phyloP scores from a whole-genome alignment of 768 basidiomycete genomes.

The Leccinum fibrillosum region DNA sequence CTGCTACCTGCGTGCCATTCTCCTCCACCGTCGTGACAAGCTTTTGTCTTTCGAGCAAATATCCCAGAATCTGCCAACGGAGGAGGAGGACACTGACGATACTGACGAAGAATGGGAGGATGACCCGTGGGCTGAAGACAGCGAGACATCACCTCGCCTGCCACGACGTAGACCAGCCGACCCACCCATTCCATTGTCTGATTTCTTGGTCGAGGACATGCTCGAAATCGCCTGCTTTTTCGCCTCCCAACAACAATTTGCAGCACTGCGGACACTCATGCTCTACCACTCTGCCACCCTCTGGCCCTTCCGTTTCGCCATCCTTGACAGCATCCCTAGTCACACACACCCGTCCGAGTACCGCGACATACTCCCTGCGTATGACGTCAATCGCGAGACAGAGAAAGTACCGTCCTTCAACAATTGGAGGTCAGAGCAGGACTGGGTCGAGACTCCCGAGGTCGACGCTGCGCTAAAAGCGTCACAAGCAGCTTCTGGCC shows the following conservation, averaged over 20 bases:
- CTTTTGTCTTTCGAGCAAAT: constrained; percentile 73
- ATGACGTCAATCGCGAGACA: constrained; percentile 45
- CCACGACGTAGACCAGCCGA: constrained; percentile 26
- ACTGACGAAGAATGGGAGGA: constrained; percentile 48
- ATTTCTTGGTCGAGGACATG: constrained; percentile 62
- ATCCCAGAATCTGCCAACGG: constrained; percentile 38
- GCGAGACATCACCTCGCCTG: constrained; percentile 25
- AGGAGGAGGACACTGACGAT: constrained; percentile 26
- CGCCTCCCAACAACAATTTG: constrained; percentile 59
- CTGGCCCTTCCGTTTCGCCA: constrained; percentile 65
- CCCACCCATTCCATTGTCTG: constrained; percentile 51
- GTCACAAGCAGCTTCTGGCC: constrained; percentile 17
- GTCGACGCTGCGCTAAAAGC: constrained; percentile 42
- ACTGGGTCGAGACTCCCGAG: constrained; percentile 55
- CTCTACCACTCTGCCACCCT: constrained; percentile 53
- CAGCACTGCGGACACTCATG: constrained; percentile 56
- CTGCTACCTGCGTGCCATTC: constrained; percentile 59
- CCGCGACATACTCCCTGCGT: constrained; percentile 57
- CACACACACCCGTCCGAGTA: constrained; percentile 64
- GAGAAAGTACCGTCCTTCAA: constrained; percentile 37
- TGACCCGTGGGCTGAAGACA: constrained; percentile 65
- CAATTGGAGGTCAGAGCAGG: constrained; percentile 50
- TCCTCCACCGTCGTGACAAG: constrained; percentile 66
- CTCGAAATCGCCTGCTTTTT: constrained; percentile 58
- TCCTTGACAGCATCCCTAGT: constrained; percentile 74